phyloP scores from a whole-genome alignment of 192 early-diverging fungal genomes.

The Coemansia sp. region DNA sequence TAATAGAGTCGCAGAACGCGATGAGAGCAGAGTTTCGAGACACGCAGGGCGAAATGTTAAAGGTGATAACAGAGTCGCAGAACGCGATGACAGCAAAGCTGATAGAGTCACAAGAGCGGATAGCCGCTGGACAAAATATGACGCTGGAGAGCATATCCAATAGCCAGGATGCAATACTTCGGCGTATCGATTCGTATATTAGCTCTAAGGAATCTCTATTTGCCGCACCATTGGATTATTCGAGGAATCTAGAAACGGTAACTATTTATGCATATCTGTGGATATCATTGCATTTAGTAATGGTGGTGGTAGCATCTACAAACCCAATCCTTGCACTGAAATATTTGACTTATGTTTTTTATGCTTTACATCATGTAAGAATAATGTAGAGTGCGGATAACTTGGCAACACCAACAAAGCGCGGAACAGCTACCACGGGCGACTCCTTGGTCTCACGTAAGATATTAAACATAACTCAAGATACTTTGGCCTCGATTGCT shows the following conservation, averaged over 20 bases:
- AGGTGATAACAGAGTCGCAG: too few relatives aligned
- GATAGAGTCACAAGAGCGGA: too few relatives aligned
- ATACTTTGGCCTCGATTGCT: background rate
- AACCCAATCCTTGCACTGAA: background rate
- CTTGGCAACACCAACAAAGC: background rate
- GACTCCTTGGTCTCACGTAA: background rate
- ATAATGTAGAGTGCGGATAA: background rate
- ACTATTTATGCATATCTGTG: background rate
- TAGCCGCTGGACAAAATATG: background rate
- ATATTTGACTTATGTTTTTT: background rate
- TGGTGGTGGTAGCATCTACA: background rate
- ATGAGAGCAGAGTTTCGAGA: background rate
- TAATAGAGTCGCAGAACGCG: background rate
- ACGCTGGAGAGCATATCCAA: background rate
- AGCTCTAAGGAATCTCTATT: background rate
- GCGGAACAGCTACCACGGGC: background rate
- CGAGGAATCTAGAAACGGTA: background rate
- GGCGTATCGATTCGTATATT: background rate
- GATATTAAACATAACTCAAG: background rate
- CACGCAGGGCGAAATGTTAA: too few relatives aligned
- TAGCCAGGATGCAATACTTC: background rate
- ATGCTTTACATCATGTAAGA: background rate
- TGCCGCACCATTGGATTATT: background rate
- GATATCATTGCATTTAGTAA: background rate
- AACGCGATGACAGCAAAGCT: too few relatives aligned